A percentile compares a stretch with the other conserved stretches of the same genome.
These are phyloP conservation scores for Teratosphaeriaceae sp. DNA, from an alignment of 2,329 filamentous ascomycete genomes.

Conservation along the genomic window DNA sequence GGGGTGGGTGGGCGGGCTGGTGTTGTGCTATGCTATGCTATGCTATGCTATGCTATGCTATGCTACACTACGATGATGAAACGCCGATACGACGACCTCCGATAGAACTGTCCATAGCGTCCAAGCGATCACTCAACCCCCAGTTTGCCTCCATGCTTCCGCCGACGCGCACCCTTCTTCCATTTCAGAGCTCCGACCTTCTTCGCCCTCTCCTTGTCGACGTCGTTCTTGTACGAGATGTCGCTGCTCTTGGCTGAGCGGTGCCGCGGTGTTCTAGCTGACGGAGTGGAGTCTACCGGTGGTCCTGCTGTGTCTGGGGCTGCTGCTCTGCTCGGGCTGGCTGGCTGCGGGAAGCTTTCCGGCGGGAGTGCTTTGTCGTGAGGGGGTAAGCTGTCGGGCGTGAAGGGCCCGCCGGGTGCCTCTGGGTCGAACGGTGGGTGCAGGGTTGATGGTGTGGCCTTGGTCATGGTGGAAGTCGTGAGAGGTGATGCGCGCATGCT, in stretches of 20 bases:
- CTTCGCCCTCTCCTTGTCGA: background rate
- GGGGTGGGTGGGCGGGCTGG: background rate
- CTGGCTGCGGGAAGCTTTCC: background rate
- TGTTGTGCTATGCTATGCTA: conserved; percentile 1
- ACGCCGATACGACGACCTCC: no score
- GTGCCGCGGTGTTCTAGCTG: no score
- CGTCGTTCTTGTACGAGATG: background rate
- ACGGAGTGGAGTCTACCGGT: background rate
- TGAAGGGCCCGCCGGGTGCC: background rate
- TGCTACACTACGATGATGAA: no score
- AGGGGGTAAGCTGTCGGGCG: background rate
- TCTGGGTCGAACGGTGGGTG: background rate
- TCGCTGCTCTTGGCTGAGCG: background rate
- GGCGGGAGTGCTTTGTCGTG: background rate
- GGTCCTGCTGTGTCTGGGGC: background rate
- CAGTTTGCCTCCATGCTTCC: no score
- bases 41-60: conserved; percentile 1
- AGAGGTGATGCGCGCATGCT: background rate
- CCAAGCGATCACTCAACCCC: no score
- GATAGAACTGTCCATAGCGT: no score
- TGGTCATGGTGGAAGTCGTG: background rate
- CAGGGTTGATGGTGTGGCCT: background rate
- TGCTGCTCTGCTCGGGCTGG: background rate
- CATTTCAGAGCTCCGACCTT: no score
- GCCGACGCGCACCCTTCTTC: no score